Base-by-base conservation (phyloP, 73 alveolate species). In the Symbiodinium natans region DNA sequence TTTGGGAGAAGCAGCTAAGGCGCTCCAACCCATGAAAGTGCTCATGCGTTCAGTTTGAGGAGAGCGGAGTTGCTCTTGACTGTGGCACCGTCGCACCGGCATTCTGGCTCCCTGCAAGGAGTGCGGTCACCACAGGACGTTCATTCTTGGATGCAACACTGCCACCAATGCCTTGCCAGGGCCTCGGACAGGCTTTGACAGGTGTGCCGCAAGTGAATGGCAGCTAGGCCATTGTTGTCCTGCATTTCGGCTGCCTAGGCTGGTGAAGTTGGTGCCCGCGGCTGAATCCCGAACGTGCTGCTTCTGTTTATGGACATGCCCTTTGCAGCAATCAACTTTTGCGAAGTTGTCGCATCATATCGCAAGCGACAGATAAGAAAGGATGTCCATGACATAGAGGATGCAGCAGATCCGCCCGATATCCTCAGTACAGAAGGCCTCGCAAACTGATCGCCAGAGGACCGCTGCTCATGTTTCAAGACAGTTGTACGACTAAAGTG, bases 381-480 rank as follows among this genome's bases (percentile, higher is more conserved):
- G n/a, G n/a, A n/a, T n/a, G n/a, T n/a, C n/a, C n/a, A n/a, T n/a
- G 59, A 6, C 59, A 46, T 6, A 46, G 13, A 46, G 13, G 59
- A 46, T 9, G 59, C 59, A 46, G 59, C 59, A 46, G 59, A 46
- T 6, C 13, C 13, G n/a, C n/a, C n/a, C n/a, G n/a, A n/a, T 46
- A 36, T 63, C 80, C 80, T 63, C 80, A n/a, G 27, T 29, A 63
- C 80, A 63, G 80, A n/a, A 63, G 80, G 80, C 80, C 80, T 63
- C 23, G 71, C 71, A 23, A 29, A 52, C 23, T 29, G 15, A 21
- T 23, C 25, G 71, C 71, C 71, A 52, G 68, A 52, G 68, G n/a
- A n/a, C n/a, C n/a, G n/a, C n/a, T n/a, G n/a, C n/a, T n/a, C n/a
- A n/a, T n/a, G n/a, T n/a, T n/a, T n/a, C n/a, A n/a, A n/a, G n/a